Percentiles rank a stretch among this genome's conserved stretches.
Evolutionary conservation across 2,329 filamentous ascomycete genomes (phyloP).

Genomic region (Metarhizium album): DNA sequence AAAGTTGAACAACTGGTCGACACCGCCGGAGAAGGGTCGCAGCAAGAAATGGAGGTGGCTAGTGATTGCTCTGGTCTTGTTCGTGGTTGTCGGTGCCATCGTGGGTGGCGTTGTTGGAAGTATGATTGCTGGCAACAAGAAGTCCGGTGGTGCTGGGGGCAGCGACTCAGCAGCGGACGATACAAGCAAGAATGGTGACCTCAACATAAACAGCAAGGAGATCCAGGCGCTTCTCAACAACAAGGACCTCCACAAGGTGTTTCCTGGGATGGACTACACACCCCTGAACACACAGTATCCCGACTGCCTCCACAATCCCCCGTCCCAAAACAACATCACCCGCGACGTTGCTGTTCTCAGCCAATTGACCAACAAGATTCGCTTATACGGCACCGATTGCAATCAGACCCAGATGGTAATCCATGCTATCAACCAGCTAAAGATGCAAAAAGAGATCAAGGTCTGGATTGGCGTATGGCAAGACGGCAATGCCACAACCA

Average conservation of each 20-base stretch:
- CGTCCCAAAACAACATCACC: slow-evolving; percentile 90
- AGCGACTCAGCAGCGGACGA: slow-evolving; percentile 46
- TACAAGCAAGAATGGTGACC: slow-evolving; percentile 51
- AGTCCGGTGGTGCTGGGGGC: slow-evolving; percentile 10
- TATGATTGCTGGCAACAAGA: slow-evolving; percentile 47
- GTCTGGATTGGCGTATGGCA: slow-evolving; percentile 95
- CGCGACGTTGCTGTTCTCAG: slow-evolving; percentile 82
- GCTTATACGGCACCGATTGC: slow-evolving; percentile 91
- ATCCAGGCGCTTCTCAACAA: slow-evolving; percentile 79
- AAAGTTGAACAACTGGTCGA: slow-evolving; percentile 10
- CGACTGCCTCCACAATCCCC: slow-evolving; percentile 62
- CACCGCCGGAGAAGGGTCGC: slow-evolving; percentile 33
- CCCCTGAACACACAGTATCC: slow-evolving; percentile 87
- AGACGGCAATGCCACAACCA: slow-evolving; percentile 73
- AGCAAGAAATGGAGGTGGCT: slow-evolving; percentile 61
- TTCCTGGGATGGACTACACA: slow-evolving; percentile 92
- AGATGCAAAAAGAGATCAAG: slow-evolving; percentile 63
- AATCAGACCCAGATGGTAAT: slow-evolving; percentile 94
- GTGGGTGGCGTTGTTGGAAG: slow-evolving; percentile 66
- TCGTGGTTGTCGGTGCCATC: slow-evolving; percentile 60
- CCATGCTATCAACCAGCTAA: slow-evolving; percentile 65
- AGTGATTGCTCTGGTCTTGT: slow-evolving; percentile 50
- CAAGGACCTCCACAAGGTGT: slow-evolving; percentile 75
- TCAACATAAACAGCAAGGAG: slow-evolving; percentile 62
- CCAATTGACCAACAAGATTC: slow-evolving; percentile 77